Evolutionary conservation across 352 stramenopile genomes (phyloP), one percentile per base, ranked within the genome.

Genomic region (Phytophthora foliorum): DNA sequence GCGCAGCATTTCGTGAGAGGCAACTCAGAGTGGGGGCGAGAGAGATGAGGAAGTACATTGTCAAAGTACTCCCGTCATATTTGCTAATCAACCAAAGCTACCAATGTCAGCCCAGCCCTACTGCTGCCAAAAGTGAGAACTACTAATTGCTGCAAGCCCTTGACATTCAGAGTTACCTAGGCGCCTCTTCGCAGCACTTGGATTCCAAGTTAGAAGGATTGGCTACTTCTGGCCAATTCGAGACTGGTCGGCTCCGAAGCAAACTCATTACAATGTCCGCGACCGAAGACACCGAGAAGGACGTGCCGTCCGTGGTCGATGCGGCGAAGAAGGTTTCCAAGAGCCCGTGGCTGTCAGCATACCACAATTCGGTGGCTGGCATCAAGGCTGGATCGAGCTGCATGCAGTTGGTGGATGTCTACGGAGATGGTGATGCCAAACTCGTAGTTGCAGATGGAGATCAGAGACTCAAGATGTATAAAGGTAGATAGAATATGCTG

Each of bases 341-440:
- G 31, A 75, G 75, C 42, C 91, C 90, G 34, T 97, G 91, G 90
- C 79, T 98, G 22, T 89, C 88, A 50, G 91, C 91, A 16, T 97
- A 96, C 62, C 81, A 96, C 78, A 96, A 97, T 75, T 87, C 89
- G 3, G 87, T 97, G n/a, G 91, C 91, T 42, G 88, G 87, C 1
- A 94, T 98, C 63, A 89, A 95, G 59, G 84, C 86, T 17, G 91
- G 81, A 65, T 89, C 84, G 13, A 93, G 80, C 32, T 92, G 79
- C 63, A 82, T 96, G 59, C 73, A 88, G 38, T 74, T 94, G 45
- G 84, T 92, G 38, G 88, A 97, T 48, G 80, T 96, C 6, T 94
- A 93, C 48, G 89, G 88, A 16, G 89, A 97, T 44, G 88, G 91
- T 17, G 91, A 97, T 68, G 69, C 69, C 11, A 95, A 94, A 46